A percentile compares a stretch with the other conserved stretches of the same genome.
phyloP scores from a whole-genome alignment of 139 green algal genomes.

The Ettlia oleoabundans region DNA sequence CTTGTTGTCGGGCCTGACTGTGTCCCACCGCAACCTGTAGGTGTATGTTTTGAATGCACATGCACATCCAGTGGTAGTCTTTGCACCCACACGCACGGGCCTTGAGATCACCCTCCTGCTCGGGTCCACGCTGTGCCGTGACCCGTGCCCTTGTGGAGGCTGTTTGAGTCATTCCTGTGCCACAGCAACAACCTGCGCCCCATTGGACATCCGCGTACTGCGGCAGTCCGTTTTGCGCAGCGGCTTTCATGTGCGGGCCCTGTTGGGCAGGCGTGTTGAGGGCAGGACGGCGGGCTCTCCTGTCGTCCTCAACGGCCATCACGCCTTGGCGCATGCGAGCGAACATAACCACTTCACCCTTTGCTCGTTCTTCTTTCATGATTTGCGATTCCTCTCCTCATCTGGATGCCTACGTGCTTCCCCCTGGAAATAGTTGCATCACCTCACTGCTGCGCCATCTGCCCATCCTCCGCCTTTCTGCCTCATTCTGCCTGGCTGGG shows the following conservation, averaged over 20 bases:
- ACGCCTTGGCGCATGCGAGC: conserved; percentile 4
- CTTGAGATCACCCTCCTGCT: conserved; percentile 53
- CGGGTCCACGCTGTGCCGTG: neutral
- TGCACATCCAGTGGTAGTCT: too few species aligned
- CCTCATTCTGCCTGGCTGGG: neutral
- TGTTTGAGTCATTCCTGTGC: conserved; percentile 59
- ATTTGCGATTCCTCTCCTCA: too few species aligned
- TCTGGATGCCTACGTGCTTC: too few species aligned
- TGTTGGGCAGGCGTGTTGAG: neutral
- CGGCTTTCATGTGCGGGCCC: conserved; percentile 8
- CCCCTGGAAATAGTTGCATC: too few species aligned
- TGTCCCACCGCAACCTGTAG: too few species aligned
- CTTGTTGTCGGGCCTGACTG: too few species aligned
- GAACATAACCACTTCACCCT: neutral
- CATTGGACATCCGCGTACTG: conserved; percentile 22
- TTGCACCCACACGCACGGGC: conserved; percentile 29
- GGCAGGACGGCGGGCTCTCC: neutral
- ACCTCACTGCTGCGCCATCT: neutral
- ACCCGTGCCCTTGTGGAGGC: conserved; percentile 20
- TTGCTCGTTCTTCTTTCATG: too few species aligned
- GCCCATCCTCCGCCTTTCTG: neutral
- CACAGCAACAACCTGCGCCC: conserved; percentile 33
- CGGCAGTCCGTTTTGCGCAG: conserved; percentile 2
- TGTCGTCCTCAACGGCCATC: neutral
- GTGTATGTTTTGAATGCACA: too few species aligned